phyloP scores from a whole-genome alignment of 371 early-diverging fungal genomes.

The Catenaria anguillulae region DNA sequence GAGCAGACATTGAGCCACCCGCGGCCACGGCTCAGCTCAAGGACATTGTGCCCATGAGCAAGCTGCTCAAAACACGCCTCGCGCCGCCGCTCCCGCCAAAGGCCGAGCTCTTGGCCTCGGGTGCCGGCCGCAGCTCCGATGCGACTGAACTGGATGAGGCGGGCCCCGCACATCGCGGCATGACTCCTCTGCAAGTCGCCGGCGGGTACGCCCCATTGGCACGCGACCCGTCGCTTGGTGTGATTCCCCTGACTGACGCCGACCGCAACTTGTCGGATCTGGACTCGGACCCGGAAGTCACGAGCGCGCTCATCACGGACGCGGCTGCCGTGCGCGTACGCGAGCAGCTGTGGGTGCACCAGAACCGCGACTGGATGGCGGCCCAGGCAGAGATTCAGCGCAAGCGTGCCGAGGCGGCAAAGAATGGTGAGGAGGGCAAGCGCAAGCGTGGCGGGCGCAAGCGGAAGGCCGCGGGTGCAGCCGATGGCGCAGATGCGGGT shows the following conservation, averaged over 20 bases:
- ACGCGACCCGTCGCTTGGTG: too few relatives aligned
- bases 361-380: conserved; percentile 4
- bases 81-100: too few relatives aligned
- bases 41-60: conserved; percentile 13
- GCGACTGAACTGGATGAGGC: too few relatives aligned
- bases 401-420: not conserved
- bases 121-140: not conserved
- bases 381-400: conserved; percentile 4
- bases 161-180: too few relatives aligned
- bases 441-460: too few relatives aligned
- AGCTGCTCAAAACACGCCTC: conserved; percentile 7
- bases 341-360: not conserved
- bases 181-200: too few relatives aligned
- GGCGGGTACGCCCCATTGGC: too few relatives aligned
- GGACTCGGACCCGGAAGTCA: conserved; percentile 8
- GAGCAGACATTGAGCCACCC: not conserved
- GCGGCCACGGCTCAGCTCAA: not conserved
- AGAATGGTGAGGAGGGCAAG: too few relatives aligned
- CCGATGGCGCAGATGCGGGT: too few relatives aligned
- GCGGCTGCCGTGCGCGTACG: not conserved
- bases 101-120: conserved; percentile 9
- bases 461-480: too few relatives aligned
- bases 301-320: not conserved
- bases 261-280: not conserved
- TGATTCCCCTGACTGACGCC: not conserved